These are phyloP conservation scores for Plasmodium blacklocki DNA, from an alignment of 169 alveolate species.

Conservation along the genomic window DNA sequence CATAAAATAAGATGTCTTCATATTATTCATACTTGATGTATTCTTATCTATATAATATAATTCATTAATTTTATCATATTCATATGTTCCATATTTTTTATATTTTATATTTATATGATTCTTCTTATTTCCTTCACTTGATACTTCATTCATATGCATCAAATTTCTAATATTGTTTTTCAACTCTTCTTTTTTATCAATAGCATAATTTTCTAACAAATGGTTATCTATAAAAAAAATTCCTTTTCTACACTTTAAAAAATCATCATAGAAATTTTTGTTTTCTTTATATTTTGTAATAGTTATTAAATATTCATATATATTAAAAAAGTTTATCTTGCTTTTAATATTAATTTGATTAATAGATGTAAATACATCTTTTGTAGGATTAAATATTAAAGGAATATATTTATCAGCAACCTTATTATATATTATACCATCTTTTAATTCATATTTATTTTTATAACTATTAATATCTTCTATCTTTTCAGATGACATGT, in stretches of 20 bases:
- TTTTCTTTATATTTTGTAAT: conserved; percentile 40
- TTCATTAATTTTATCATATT: too few relatives aligned
- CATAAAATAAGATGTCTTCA: too few relatives aligned
- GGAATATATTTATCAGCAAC: conserved; percentile 7
- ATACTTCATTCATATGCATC: neutral
- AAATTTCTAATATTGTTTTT: neutral
- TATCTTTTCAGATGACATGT: conserved; percentile 3
- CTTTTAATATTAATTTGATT: conserved; percentile 42
- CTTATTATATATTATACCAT: conserved; percentile 39
- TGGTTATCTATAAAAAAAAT: neutral
- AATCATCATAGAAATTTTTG: conserved; percentile 29
- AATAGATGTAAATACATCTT: conserved; percentile 31
- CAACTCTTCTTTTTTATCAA: neutral
- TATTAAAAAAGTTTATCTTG: conserved; percentile 48
- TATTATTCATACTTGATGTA: too few relatives aligned
- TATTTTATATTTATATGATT: neutral
- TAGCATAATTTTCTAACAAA: neutral
- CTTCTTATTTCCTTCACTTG: neutral
- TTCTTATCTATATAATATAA: too few relatives aligned
- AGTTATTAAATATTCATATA: conserved; percentile 25
- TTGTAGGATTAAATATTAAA: conserved; percentile 39
- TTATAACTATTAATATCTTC: conserved; percentile 20
- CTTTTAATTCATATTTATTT: conserved; percentile 46
- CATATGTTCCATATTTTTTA: neutral
- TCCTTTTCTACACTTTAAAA: conserved; percentile 13